phyloP scores from a whole-genome alignment of 495 filamentous ascomycete species.

The Lophiotrema nucula region DNA sequence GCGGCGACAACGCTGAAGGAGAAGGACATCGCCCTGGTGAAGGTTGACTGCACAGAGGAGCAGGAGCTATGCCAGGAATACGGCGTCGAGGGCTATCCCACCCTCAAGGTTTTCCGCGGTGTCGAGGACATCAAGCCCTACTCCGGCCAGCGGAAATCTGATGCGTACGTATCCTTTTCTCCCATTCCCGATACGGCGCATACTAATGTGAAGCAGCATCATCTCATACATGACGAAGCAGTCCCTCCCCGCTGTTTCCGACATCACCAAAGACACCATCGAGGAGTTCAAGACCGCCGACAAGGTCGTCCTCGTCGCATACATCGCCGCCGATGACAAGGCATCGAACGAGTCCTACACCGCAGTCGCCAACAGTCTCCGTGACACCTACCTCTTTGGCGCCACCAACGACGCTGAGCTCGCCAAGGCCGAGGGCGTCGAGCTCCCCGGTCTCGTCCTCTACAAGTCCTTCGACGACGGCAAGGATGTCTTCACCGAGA shows the following conservation, averaged over 20 bases:
- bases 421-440: slow-evolving; percentile 86
- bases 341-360: slow-evolving; percentile 76
- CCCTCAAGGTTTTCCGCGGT: slow-evolving; percentile 97
- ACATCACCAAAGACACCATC: slow-evolving; percentile 72
- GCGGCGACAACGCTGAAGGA: slow-evolving; percentile 91
- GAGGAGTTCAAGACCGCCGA: slow-evolving; percentile 97
- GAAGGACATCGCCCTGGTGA: slow-evolving; percentile 88
- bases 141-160: slow-evolving; percentile 83
- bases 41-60: slow-evolving; percentile 97
- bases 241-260: slow-evolving; percentile 86
- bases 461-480: slow-evolving; percentile 99
- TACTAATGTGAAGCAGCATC: slow-evolving; percentile 60
- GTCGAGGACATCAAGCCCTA: slow-evolving; percentile 80
- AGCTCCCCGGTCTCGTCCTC: slow-evolving; percentile 80
- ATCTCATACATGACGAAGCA: slow-evolving; percentile 99
- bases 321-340: slow-evolving; percentile 82
- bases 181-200: not conserved
- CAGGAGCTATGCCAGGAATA: slow-evolving; percentile 83
- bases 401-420: slow-evolving; percentile 76
- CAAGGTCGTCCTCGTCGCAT: slow-evolving; percentile 92
- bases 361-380: slow-evolving; percentile 74
- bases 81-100: slow-evolving; percentile 95
- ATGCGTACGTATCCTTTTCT: slow-evolving; percentile 67
- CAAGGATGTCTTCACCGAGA: slow-evolving; percentile 77
- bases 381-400: slow-evolving; percentile 91